Evolutionary conservation across 371 early-diverging fungal genomes (phyloP).

Genomic region (Mucor irregularis): DNA sequence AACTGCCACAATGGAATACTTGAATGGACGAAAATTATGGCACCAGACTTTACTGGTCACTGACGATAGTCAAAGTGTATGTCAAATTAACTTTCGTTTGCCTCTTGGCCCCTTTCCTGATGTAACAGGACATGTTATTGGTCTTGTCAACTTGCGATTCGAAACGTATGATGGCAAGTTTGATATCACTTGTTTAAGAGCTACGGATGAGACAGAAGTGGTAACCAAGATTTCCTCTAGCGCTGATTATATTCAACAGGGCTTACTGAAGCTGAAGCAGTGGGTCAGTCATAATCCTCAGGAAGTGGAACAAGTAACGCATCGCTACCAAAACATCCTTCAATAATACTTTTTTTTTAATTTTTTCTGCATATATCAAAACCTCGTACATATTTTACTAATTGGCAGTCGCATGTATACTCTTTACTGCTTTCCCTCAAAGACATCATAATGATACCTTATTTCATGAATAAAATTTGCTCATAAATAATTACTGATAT

Average conservation of each 20-base stretch:
- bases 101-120: constrained; percentile 16
- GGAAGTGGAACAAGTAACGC: not conserved
- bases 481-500: no score
- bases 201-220: constrained; percentile 35
- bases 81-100: constrained; percentile 26
- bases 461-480: no score
- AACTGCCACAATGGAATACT: not conserved
- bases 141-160: constrained; percentile 31
- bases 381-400: no score
- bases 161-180: constrained; percentile 35
- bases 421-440: no score
- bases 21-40: constrained; percentile 24
- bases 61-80: constrained; percentile 30
- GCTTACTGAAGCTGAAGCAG: not conserved
- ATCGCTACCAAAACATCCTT: not conserved
- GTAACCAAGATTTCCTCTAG: constrained; percentile 15
- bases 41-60: constrained; percentile 31
- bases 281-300: constrained; percentile 9
- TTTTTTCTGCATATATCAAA: no score
- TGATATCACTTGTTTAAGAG: constrained; percentile 26
- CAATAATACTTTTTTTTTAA: no score
- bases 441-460: no score
- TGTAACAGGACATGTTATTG: constrained; percentile 27
- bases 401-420: no score
- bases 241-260: constrained; percentile 12